Conservation (phyloP, 306 rosid genomes). For the Begonia fuchsioides region DNA sequence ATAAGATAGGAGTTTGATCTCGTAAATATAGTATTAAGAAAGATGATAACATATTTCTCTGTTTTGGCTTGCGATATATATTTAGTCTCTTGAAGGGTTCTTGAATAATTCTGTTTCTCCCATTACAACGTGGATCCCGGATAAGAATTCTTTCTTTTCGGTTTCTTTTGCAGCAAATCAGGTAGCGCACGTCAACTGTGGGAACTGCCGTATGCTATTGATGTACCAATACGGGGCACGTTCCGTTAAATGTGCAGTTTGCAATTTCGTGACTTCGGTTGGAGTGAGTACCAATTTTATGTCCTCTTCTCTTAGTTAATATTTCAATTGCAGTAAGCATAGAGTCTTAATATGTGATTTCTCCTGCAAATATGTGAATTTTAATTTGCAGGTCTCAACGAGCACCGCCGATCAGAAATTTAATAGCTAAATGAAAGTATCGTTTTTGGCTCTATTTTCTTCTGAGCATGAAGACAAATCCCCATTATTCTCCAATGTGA, state of each 20-base stretch:
- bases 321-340: too few species aligned
- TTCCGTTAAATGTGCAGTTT: conserved; percentile 90
- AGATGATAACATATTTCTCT: too few species aligned
- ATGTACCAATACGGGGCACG: conserved; percentile 96
- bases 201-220: conserved; percentile 85
- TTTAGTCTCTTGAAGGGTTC: too few species aligned
- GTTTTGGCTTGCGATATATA: too few species aligned
- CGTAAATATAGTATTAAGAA: too few species aligned
- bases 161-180: conserved; percentile 52
- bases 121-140: neutral
- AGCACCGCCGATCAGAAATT: conserved; percentile 66
- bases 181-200: conserved; percentile 95
- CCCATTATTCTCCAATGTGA: conserved; percentile 30
- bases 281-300: conserved; percentile 42
- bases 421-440: conserved; percentile 20
- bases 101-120: too few species aligned
- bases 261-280: conserved; percentile 92
- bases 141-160: too few species aligned
- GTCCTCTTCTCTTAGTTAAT: neutral
- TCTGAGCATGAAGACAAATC: conserved; percentile 18
- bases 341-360: too few species aligned
- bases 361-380: too few species aligned
- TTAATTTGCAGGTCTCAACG: conserved; percentile 9
- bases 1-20: too few species aligned
- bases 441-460: conserved; percentile 7